phyloP scores from a whole-genome alignment of 768 basidiomycete genomes.

The Mycena olivaceomarginata region DNA sequence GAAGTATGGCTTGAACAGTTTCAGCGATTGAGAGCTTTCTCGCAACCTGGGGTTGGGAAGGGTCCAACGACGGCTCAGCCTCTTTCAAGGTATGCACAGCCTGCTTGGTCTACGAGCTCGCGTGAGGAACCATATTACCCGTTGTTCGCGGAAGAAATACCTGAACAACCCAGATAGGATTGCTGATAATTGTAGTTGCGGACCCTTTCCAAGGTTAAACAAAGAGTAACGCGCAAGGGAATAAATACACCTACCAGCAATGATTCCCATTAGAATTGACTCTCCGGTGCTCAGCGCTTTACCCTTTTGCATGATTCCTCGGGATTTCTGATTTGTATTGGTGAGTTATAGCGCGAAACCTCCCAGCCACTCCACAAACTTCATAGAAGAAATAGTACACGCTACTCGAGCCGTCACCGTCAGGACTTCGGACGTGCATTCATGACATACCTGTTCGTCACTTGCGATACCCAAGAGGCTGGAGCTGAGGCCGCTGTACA shows the following conservation, averaged over 20 bases:
- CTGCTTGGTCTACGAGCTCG: constrained; percentile 79
- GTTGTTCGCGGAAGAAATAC: neutral
- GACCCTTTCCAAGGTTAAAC: constrained; percentile 71
- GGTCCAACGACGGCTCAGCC: constrained; percentile 48
- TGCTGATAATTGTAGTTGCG: constrained; percentile 91
- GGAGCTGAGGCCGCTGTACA: constrained; percentile 92
- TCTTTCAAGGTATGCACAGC: constrained; percentile 76
- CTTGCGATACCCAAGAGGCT: constrained; percentile 91
- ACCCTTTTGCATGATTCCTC: constrained; percentile 72
- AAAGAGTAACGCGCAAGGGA: constrained; percentile 5
- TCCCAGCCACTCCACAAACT: neutral
- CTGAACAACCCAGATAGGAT: constrained; percentile 97
- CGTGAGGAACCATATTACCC: neutral
- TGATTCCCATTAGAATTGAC: constrained; percentile 90
- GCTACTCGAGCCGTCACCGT: constrained; percentile 58
- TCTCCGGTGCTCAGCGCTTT: constrained; percentile 91
- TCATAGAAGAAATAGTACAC: constrained; percentile 97
- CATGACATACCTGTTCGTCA: constrained; percentile 88
- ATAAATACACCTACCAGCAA: constrained; percentile 77
- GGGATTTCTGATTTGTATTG: no score
- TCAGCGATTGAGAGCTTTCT: constrained; percentile 79
- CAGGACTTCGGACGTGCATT: neutral
- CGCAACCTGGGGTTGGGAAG: constrained; percentile 54
- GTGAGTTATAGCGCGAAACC: no score
- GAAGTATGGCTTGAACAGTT: constrained; percentile 81